These are phyloP conservation scores for Rhodotorula babjevae DNA, from an alignment of 768 basidiomycete species.

Conservation along the genomic window DNA sequence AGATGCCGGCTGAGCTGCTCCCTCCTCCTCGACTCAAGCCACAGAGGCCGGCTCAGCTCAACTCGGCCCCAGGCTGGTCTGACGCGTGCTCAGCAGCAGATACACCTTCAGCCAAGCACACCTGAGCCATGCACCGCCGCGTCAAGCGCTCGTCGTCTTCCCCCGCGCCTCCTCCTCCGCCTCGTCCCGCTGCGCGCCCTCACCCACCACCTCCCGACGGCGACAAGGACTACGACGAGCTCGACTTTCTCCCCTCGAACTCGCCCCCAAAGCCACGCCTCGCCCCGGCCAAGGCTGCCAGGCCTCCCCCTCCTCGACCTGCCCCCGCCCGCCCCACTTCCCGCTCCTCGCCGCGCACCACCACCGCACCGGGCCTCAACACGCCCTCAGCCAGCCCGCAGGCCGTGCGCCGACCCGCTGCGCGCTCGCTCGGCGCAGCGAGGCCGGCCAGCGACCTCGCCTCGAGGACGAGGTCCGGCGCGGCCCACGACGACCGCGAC, in stretches of 20 bases:
- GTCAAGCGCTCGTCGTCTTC: background rate
- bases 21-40: too few species aligned
- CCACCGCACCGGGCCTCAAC: background rate
- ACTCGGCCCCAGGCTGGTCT: too few species aligned
- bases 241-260: constrained; percentile 4
- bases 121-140: background rate
- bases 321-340: background rate
- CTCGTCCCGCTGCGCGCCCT: background rate
- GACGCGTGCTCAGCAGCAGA: too few species aligned
- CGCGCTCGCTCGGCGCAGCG: background rate
- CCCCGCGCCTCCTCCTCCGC: background rate
- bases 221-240: constrained; percentile 3
- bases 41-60: too few species aligned
- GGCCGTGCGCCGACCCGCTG: background rate
- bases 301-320: too few species aligned
- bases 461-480: background rate
- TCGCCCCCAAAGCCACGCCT: background rate
- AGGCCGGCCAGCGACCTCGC: too few species aligned
- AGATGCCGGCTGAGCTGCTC: too few species aligned
- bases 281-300: background rate
- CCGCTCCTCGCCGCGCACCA: background rate
- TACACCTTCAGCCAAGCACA: too few species aligned
- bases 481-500: background rate
- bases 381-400: constrained; percentile 8
- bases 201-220: background rate